Percentiles rank a stretch among this genome's conserved stretches.
These are phyloP conservation scores for Stachybotrys chlorohalonatus DNA, from an alignment of 2,329 filamentous ascomycete genomes.

Conservation along the genomic window DNA sequence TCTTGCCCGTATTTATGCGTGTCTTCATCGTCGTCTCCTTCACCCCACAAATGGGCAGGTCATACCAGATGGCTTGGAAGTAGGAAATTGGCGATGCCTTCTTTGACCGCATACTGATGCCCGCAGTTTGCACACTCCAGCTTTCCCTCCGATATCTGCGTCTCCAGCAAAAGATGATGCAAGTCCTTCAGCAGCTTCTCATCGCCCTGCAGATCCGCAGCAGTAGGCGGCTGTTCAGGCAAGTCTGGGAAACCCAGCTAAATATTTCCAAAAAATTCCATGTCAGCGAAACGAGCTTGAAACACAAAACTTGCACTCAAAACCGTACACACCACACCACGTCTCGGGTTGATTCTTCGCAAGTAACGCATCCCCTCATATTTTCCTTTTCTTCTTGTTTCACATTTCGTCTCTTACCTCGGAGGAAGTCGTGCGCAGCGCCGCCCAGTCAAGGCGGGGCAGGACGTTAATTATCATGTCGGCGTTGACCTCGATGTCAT, in stretches of 20 bases:
- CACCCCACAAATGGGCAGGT: neutral
- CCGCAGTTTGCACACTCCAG: conserved; percentile 85
- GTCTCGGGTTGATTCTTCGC: neutral
- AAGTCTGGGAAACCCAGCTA: conserved; percentile 74
- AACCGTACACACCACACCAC: neutral
- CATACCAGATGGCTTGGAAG: conserved; percentile 83
- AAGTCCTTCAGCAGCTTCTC: conserved; percentile 67
- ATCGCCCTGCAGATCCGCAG: conserved; percentile 53
- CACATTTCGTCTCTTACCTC: conserved; percentile 49
- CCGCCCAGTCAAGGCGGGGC: conserved; percentile 81
- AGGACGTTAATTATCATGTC: conserved; percentile 77
- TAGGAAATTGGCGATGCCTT: conserved; percentile 94
- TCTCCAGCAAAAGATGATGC: conserved; percentile 78
- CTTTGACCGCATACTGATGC: conserved; percentile 88
- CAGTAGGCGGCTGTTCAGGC: conserved; percentile 53
- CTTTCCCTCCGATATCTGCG: conserved; percentile 79
- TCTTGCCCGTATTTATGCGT: too few species aligned
- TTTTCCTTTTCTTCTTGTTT: too few species aligned
- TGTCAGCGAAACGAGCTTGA: conserved; percentile 4
- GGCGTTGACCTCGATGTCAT: conserved; percentile 74
- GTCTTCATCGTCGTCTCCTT: neutral
- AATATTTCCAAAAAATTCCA: neutral
- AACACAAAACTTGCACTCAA: neutral
- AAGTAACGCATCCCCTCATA: too few species aligned
- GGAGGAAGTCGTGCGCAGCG: conserved; percentile 61